Conservation (phyloP, 2,329 filamentous ascomycete species). For the Chaetomium sp. region DNA sequence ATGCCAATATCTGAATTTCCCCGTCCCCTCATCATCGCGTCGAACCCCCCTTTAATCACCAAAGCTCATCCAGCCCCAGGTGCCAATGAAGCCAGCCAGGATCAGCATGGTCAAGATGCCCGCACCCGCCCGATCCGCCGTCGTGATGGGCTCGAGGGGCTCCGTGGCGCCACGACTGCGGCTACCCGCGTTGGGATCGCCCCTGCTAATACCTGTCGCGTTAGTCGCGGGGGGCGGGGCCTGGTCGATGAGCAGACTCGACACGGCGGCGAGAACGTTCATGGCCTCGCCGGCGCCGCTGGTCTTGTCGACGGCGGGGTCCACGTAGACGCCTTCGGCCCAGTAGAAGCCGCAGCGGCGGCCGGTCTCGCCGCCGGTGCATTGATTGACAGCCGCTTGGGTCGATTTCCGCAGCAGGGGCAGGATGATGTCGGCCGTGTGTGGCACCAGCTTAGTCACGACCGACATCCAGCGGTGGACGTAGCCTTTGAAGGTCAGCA, state of each 20-base stretch:
- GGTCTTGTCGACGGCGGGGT: conserved; percentile 43
- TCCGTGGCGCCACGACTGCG: conserved; percentile 34
- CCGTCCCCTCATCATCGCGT: background rate
- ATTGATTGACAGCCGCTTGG: conserved; percentile 61
- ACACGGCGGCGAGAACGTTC: conserved; percentile 58
- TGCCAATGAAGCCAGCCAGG: conserved; percentile 44
- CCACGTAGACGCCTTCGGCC: conserved; percentile 48
- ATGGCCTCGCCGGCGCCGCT: conserved; percentile 60
- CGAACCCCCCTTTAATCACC: conserved; percentile 27
- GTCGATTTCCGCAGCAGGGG: conserved; percentile 61
- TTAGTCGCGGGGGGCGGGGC: conserved; percentile 49
- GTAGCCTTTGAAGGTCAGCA: conserved; percentile 72
- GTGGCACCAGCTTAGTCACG: conserved; percentile 64
- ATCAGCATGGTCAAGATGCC: conserved; percentile 53
- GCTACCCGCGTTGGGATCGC: conserved; percentile 45
- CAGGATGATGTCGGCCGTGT: conserved; percentile 56
- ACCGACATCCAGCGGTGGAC: conserved; percentile 66
- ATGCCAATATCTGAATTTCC: background rate
- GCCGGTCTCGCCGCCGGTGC: conserved; percentile 59
- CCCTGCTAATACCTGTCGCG: conserved; percentile 50
- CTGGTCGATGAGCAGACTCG: conserved; percentile 51
- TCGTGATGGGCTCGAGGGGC: conserved; percentile 45
- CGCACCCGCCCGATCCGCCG: conserved; percentile 51
- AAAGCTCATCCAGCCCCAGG: conserved; percentile 53
- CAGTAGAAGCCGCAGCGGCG: conserved; percentile 70